Conservation (phyloP, 2,329 filamentous ascomycete species). For the Dothistroma septosporum region DNA sequence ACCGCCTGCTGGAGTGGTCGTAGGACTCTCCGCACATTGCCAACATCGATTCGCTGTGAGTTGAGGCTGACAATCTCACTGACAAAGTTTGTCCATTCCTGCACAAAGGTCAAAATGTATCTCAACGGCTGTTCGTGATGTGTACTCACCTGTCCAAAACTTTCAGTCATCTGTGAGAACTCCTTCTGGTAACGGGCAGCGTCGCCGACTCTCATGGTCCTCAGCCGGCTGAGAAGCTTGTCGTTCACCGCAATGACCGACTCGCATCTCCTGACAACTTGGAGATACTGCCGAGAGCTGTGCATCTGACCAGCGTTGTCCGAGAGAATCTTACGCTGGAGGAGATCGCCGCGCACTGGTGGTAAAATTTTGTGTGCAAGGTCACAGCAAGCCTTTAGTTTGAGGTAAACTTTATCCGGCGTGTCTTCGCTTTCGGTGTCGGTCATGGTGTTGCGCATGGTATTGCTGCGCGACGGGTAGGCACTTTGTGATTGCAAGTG, state of each 20-base stretch:
- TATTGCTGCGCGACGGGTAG: constrained; percentile 42
- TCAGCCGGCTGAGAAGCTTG: constrained; percentile 66
- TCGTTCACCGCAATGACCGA: constrained; percentile 69
- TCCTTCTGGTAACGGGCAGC: constrained; percentile 63
- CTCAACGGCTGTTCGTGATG: background rate
- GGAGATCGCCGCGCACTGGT: constrained; percentile 63
- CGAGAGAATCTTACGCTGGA: constrained; percentile 59
- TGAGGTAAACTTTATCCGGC: constrained; percentile 79
- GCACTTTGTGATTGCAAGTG: constrained; percentile 44
- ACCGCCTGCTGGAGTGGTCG: constrained; percentile 77
- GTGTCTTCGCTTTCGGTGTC: constrained; percentile 74
- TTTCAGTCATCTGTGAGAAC: constrained; percentile 68
- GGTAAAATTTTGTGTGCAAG: constrained; percentile 69
- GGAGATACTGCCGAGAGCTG: constrained; percentile 59
- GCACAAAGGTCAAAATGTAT: constrained; percentile 23
- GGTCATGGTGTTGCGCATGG: constrained; percentile 51
- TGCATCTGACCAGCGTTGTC: constrained; percentile 43
- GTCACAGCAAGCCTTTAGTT: constrained; percentile 68
- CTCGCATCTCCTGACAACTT: constrained; percentile 67
- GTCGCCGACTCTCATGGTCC: constrained; percentile 78
- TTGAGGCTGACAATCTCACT: constrained; percentile 52
- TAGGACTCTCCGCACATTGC: constrained; percentile 69
- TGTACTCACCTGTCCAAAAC: constrained; percentile 56
- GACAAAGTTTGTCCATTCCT: constrained; percentile 65
- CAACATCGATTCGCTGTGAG: constrained; percentile 38